Evolutionary conservation across 2,329 filamentous ascomycete genomes (phyloP), one percentile per base, ranked within the genome.

Genomic region (Lithohypha guttulata): DNA sequence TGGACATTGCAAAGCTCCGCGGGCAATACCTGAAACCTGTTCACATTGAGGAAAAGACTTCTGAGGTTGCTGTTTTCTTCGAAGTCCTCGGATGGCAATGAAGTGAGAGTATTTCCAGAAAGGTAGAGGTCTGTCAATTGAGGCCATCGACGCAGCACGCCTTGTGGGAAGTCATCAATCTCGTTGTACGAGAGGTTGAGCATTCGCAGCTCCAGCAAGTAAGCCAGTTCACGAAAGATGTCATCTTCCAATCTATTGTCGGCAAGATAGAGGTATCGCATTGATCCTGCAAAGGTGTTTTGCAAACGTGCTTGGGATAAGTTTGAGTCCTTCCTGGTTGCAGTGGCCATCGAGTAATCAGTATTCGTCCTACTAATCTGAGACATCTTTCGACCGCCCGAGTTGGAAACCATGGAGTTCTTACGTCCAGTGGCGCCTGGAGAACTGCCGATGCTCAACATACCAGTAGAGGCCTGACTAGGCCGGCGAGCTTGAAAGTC

Each of bases 161-260:
- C 74, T 45, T 86, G 80, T 2, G 91, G 91, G 61, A 98, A 81
- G 52, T 98, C 91, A 44, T 83, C 87, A 32, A 98, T 73, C 47
- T 87, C 81, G 51, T 98, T 98, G 64, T 95, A 96, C 0, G 89
- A 93, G 21, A 98, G 62, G 52, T 98, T 98, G 42, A 98, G 72
- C 17, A 93, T 75, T 15, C 89, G 79, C 36, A 98, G 64, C 59
- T 96, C 91, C 2, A 77, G 71, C 3, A 96, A 71, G 2, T 89
- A 68, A 1, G 77, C 83, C 30, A 98, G 70, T 58, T 96, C 84
- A 48, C 95, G 86, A 56, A 96, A 96, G 0, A 94, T 82, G 52
- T 96, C 89, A 52, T 96, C 91, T 41, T 91, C 84, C 17, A 98
- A 72, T 44, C 87, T 77, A 57, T 98, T 98, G 57, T 98, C 91